phyloP scores from a whole-genome alignment of 306 rosid genomes.

The Prunus campanulata region DNA sequence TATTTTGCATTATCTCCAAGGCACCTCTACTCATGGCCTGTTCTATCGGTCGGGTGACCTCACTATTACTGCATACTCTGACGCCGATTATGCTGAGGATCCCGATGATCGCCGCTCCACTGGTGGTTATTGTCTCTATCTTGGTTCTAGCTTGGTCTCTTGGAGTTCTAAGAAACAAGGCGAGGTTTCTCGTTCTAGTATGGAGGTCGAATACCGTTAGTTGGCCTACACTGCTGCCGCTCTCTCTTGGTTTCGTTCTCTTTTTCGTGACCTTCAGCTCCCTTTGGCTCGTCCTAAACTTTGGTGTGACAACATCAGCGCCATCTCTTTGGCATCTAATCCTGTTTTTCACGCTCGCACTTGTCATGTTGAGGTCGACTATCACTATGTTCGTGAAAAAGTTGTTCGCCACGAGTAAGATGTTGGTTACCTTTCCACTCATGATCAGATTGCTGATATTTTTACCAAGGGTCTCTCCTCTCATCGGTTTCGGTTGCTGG shows the following conservation, averaged over 20 bases:
- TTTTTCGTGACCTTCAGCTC: not conserved
- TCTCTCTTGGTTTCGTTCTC: not conserved
- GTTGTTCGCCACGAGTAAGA: not conserved
- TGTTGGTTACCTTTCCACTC: not conserved
- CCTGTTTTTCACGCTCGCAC: too few species aligned
- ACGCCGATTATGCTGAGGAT: not conserved
- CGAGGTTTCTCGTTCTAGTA: too few species aligned
- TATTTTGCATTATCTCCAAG: too few species aligned
- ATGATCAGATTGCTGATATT: not conserved
- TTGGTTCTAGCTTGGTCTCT: too few species aligned
- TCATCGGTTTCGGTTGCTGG: too few species aligned
- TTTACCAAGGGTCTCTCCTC: not conserved
- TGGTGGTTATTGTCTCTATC: too few species aligned
- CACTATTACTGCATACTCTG: not conserved
- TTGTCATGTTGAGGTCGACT: not conserved
- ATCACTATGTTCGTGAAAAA: not conserved
- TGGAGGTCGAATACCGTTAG: not conserved
- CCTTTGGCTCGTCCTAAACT: not conserved
- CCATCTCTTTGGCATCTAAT: too few species aligned
- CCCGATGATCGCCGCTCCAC: too few species aligned
- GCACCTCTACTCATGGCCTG: not conserved
- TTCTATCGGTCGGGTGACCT: not conserved
- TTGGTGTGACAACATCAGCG: not conserved
- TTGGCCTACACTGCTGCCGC: not conserved
- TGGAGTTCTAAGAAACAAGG: too few species aligned